Conservation (phyloP, 2,329 filamentous ascomycete genomes). For the Fusarium agapanthi region DNA sequence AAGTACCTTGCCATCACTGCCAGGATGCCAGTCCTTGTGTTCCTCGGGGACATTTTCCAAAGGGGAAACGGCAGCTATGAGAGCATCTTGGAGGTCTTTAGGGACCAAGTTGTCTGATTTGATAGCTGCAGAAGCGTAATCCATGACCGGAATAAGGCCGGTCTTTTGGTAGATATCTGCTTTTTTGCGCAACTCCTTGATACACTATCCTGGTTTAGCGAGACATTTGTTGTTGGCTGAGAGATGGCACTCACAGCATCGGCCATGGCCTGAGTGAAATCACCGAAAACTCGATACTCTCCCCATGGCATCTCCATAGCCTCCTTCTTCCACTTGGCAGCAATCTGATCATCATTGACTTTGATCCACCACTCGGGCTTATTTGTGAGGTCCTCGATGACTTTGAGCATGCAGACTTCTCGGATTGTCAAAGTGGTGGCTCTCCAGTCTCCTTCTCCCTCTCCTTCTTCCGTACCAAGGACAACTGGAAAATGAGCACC, state of each 20-base stretch:
- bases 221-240: background rate
- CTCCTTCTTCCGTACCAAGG: background rate
- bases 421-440: slow-evolving; percentile 43
- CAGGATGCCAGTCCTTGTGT: slow-evolving; percentile 47
- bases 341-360: slow-evolving; percentile 39
- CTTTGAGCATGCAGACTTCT: slow-evolving; percentile 46
- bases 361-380: slow-evolving; percentile 50
- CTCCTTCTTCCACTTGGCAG: slow-evolving; percentile 44
- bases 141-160: slow-evolving; percentile 47
- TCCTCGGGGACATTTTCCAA: slow-evolving; percentile 62
- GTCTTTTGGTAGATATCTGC: slow-evolving; percentile 46
- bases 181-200: slow-evolving; percentile 47
- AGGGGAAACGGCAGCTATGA: slow-evolving; percentile 53
- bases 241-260: slow-evolving; percentile 37
- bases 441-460: slow-evolving; percentile 25
- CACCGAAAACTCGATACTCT: slow-evolving; percentile 27
- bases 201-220: slow-evolving; percentile 37
- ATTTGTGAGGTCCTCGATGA: slow-evolving; percentile 47
- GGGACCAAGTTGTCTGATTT: slow-evolving; percentile 48
- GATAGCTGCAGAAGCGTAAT: slow-evolving; percentile 45
- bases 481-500: slow-evolving; percentile 36
- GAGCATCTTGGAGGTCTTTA: slow-evolving; percentile 42
- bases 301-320: slow-evolving; percentile 44
- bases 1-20: slow-evolving; percentile 27
- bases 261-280: slow-evolving; percentile 45